A percentile compares a stretch with the other conserved stretches of the same genome.
Conservation (phyloP, 2,329 filamentous ascomycete species). For the Calonectria henricotiae region DNA sequence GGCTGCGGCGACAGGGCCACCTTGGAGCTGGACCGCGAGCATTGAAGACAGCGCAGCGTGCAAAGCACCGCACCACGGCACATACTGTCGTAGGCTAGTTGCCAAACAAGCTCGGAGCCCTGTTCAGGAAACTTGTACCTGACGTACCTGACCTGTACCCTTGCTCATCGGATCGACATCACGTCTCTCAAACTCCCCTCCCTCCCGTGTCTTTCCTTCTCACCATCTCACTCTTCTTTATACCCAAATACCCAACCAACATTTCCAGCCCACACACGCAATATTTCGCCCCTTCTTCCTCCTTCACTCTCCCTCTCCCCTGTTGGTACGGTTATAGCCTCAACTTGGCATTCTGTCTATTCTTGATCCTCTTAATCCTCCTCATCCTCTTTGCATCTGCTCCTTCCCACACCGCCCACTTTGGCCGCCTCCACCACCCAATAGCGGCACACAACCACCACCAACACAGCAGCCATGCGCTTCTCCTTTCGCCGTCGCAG, state of each 20-base stretch:
- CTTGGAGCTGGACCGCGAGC: conserved; percentile 6
- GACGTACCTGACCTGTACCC: conserved; percentile 26
- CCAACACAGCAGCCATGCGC: conserved; percentile 54
- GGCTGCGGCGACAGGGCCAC: conserved; percentile 13
- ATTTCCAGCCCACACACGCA: background rate
- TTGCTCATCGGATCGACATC: conserved; percentile 32
- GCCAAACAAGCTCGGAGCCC: conserved; percentile 10
- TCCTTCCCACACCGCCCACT: conserved; percentile 20
- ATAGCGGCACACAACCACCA: conserved; percentile 16
- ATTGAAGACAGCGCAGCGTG: conserved; percentile 12
- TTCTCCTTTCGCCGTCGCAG: conserved; percentile 59
- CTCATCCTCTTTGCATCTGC: conserved; percentile 1
- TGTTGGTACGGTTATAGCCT: background rate
- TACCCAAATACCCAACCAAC: conserved; percentile 27
- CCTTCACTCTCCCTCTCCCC: conserved; percentile 24
- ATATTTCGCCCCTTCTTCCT: conserved; percentile 22
- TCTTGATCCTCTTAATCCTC: conserved; percentile 14
- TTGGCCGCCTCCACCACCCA: background rate
- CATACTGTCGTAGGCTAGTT: background rate
- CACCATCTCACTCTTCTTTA: conserved; percentile 34
- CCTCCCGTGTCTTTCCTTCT: conserved; percentile 15
- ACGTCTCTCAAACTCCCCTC: conserved; percentile 5
- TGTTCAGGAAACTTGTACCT: conserved; percentile 27
- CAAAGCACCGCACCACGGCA: background rate
- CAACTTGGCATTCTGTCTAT: background rate